A percentile compares a stretch with the other conserved stretches of the same genome.
Conservation (phyloP, 352 stramenopile species). For the Pythium insidiosum region DNA sequence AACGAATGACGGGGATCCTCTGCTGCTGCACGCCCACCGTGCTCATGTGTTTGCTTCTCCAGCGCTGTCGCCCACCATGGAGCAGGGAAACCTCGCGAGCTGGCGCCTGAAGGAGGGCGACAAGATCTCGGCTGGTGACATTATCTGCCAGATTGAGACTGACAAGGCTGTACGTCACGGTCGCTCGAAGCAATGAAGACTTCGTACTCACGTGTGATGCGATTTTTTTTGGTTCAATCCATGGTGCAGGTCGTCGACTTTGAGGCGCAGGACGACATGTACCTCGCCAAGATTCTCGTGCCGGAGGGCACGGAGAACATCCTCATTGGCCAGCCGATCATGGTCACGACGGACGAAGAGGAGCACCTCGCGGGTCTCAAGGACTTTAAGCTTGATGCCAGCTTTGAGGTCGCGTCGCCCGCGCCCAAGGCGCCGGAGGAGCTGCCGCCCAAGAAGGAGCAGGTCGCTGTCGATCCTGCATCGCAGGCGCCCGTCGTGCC, state of each 20-base stretch:
- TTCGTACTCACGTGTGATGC: not conserved
- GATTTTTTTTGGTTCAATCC: not conserved
- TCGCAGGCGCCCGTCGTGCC: conserved; percentile 42
- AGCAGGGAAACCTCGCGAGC: conserved; percentile 92
- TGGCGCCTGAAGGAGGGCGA: conserved; percentile 94
- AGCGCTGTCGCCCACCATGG: conserved; percentile 97
- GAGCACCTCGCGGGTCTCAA: conserved; percentile 56
- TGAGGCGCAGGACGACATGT: conserved; percentile 96
- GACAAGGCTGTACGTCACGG: conserved; percentile 92
- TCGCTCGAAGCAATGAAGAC: not conserved
- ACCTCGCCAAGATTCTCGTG: conserved; percentile 95
- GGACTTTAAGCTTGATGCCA: conserved; percentile 69
- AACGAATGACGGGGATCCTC: no score
- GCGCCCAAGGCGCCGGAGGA: conserved; percentile 44
- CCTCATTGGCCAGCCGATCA: conserved; percentile 90
- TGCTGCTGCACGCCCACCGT: conserved; percentile 2
- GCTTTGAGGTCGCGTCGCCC: conserved; percentile 19
- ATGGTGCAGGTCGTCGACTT: conserved; percentile 94
- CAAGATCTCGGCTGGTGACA: conserved; percentile 88
- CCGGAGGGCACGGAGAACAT: conserved; percentile 88
- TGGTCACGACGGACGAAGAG: conserved; percentile 92
- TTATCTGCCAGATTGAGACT: conserved; percentile 97
- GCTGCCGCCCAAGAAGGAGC: conserved; percentile 61
- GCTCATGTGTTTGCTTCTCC: not conserved
- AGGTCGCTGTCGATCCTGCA: conserved; percentile 34